phyloP scores from a whole-genome alignment of 2,329 filamentous ascomycete genomes.

The Diaporthe aspalathi region DNA sequence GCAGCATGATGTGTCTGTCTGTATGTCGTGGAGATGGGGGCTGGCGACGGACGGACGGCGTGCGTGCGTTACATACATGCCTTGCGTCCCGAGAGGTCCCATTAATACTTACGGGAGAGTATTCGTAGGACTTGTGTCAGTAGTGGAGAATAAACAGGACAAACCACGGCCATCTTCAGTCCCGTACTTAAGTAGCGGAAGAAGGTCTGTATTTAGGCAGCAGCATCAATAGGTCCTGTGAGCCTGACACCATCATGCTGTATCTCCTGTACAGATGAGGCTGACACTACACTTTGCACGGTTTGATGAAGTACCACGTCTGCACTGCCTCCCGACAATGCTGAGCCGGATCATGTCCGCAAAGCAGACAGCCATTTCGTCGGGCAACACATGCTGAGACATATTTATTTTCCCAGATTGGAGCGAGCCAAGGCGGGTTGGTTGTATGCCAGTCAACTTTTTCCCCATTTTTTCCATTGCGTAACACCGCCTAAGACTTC shows the following conservation, averaged over 20 bases:
- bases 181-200: not conserved
- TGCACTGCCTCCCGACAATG: not conserved
- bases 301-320: not conserved
- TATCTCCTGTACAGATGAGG: not conserved
- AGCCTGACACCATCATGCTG: not conserved
- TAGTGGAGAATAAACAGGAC: not conserved
- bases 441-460: not conserved
- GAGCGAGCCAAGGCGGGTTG: not conserved
- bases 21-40: not conserved
- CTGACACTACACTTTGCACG: no score
- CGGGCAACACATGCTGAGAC: not conserved
- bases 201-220: no score
- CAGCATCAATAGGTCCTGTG: no score
- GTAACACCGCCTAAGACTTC: not conserved
- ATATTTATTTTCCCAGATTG: not conserved
- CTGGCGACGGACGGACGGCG: not conserved
- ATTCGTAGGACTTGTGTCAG: not conserved
- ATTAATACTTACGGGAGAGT: not conserved
- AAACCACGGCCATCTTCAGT: not conserved
- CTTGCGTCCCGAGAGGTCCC: no score
- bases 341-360: not conserved
- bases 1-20: not conserved
- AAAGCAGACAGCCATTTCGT: no score
- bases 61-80: no score
- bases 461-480: not conserved